Base-by-base conservation (phyloP, 352 stramenopile genomes). In the Pythium guiyangense region DNA sequence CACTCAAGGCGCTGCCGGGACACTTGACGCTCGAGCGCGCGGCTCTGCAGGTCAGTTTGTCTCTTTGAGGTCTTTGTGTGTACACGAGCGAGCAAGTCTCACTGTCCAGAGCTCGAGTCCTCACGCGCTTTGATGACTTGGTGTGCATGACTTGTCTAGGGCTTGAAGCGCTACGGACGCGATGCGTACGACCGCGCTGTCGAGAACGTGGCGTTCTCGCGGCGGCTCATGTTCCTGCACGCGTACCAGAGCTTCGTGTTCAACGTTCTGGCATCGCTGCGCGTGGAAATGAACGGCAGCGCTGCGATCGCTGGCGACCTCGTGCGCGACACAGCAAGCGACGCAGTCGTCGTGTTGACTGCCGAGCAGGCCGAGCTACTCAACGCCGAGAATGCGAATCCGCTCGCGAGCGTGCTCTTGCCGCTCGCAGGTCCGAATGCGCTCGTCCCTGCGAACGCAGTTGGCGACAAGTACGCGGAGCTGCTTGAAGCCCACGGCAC, bases 191-290 rank as follows among this genome's bases (percentile, higher is more conserved):
- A 91, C 40, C 73, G 78, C 18, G 81, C 73, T 17, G 59, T 91
- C 29, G 62, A 68, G 25, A 74, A 55, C 25, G 60, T 90, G 18
- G 60, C 79, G 15, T 88, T 85, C 48, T 70, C 73, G 20, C 77
- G 80, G 15, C 84, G 80, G 0, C 54, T 79, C 11, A 84, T 93
- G 75, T 90, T 79, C 54, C 63, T 91, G 44, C 84, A 93, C 53
- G 75, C 80, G 50, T 91, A 89, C 59, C 84, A 93, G 47, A 93
- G 80, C 59, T 82, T 73, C 49, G 39, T 91, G 25, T 93, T 93
- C 60, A 91, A 90, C 61, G 50, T 49, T 15, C 71, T 88, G 43
- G 80, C 68, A 2, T 90, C 79, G 9, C 66, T 70, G 45, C 75
- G 80, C 10, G 56, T 93, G 49, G 48, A 54, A 26, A 34, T 66